These are phyloP conservation scores for Apophysomyces trapeziformis DNA, from an alignment of 371 early-diverging fungal genomes.

Conservation along the genomic window DNA sequence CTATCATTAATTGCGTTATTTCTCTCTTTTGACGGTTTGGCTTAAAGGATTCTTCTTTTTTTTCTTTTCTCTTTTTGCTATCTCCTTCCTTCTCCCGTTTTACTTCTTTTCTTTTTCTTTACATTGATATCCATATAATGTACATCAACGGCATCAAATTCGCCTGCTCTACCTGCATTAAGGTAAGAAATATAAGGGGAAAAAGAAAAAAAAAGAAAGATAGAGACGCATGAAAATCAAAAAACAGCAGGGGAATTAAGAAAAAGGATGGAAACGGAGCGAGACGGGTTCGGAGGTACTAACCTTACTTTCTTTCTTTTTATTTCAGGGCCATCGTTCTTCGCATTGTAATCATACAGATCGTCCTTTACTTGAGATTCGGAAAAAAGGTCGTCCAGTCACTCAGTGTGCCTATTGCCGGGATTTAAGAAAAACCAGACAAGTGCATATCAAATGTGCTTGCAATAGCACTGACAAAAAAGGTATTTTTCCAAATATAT, in stretches of 20 bases:
- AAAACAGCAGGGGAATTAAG: neutral
- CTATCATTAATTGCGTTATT: constrained; percentile 29
- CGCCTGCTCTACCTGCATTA: constrained; percentile 45
- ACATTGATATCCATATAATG: constrained; percentile 18
- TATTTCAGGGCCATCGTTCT: constrained; percentile 65
- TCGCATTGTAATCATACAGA: constrained; percentile 66
- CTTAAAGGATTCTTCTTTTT: constrained; percentile 22
- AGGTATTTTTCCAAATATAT: constrained; percentile 12
- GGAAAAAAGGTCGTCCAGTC: constrained; percentile 80
- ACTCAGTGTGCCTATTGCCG: constrained; percentile 81
- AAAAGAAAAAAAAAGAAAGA: neutral
- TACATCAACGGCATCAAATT: constrained; percentile 44
- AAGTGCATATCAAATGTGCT: constrained; percentile 77
- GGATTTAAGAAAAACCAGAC: constrained; percentile 75
- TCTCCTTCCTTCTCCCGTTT: neutral
- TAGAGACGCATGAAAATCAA: neutral
- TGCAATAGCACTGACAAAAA: constrained; percentile 55
- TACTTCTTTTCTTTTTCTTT: neutral
- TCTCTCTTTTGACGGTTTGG: constrained; percentile 21
- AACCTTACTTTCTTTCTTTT: constrained; percentile 13
- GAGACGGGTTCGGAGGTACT: constrained; percentile 14
- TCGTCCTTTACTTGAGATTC: constrained; percentile 71
- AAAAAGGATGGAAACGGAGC: neutral
- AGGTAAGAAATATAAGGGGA: constrained; percentile 24
- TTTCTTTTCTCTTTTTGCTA: neutral